Conservation (phyloP, 2,329 filamentous ascomycete species). For the Trichothecium roseum region DNA sequence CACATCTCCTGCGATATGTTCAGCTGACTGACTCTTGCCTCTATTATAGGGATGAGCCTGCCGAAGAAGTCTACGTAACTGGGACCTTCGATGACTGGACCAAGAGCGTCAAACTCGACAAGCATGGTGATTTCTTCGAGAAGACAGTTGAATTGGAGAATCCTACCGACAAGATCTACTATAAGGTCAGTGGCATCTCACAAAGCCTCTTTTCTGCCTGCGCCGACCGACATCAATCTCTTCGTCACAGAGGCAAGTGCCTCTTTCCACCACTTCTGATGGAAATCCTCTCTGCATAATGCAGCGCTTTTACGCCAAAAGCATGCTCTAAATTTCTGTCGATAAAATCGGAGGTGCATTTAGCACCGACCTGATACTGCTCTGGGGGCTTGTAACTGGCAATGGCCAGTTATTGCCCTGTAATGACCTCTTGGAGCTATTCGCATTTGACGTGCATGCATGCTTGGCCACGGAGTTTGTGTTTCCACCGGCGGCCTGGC, state of each 20-base stretch:
- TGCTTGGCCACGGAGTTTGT: no score
- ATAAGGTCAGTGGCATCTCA: conserved; percentile 63
- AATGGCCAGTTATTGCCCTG: neutral
- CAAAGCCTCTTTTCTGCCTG: conserved; percentile 3
- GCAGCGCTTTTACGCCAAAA: neutral
- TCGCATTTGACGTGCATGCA: no score
- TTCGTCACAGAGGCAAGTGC: neutral
- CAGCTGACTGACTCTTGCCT: neutral
- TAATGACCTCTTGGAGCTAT: neutral
- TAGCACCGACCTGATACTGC: no score
- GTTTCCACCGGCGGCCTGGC: no score
- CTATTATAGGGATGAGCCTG: conserved; percentile 63
- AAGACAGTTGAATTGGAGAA: conserved; percentile 69
- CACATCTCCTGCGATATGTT: no score
- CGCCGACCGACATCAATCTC: neutral
- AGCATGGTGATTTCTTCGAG: conserved; percentile 61
- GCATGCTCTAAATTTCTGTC: no score
- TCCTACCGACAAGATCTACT: conserved; percentile 65
- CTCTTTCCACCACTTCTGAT: neutral
- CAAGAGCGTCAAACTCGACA: conserved; percentile 75
- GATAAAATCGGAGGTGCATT: no score
- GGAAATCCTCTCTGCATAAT: neutral
- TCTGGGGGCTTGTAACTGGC: no score
- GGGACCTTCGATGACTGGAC: conserved; percentile 94
- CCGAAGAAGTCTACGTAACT: conserved; percentile 84